These are phyloP conservation scores for Termitomyces sp. DNA, from an alignment of 768 basidiomycete genomes.

Conservation along the genomic window DNA sequence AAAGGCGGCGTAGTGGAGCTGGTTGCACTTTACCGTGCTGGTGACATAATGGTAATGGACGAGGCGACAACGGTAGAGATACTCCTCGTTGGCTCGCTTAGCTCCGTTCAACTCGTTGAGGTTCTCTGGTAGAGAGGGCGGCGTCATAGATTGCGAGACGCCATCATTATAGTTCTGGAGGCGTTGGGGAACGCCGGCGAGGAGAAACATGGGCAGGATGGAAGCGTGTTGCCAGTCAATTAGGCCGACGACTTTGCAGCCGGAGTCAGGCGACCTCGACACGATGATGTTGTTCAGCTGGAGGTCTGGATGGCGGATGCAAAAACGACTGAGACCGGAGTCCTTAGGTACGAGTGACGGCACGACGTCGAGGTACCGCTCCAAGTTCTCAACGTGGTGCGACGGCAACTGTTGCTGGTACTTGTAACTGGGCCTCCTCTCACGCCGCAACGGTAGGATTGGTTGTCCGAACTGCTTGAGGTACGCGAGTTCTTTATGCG, in stretches of 20 bases:
- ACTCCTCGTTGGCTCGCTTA: not conserved
- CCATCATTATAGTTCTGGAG: not conserved
- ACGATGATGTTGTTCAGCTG: too few species aligned
- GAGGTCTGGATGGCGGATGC: too few species aligned
- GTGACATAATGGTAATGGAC: too few species aligned
- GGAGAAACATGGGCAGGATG: not conserved
- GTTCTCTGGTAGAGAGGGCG: not conserved
- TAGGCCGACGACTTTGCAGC: not conserved
- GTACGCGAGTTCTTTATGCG: conserved; percentile 38
- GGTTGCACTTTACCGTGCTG: too few species aligned
- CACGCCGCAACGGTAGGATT: conserved; percentile 34
- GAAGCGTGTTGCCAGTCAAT: not conserved
- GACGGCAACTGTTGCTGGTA: conserved; percentile 29
- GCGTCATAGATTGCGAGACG: not conserved
- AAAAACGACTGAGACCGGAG: conserved; percentile 25
- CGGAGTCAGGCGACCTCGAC: not conserved
- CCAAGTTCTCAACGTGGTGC: conserved; percentile 18
- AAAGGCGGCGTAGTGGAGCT: too few species aligned
- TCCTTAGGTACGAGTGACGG: conserved; percentile 36
- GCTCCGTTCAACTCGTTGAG: not conserved
- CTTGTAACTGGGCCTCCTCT: conserved; percentile 38
- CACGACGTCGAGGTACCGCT: not conserved
- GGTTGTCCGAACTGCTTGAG: conserved; percentile 43
- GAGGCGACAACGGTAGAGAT: not conserved
- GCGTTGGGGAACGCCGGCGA: not conserved